phyloP scores from a whole-genome alignment of 495 filamentous ascomycete species.

The Penicillium mononematosum region DNA sequence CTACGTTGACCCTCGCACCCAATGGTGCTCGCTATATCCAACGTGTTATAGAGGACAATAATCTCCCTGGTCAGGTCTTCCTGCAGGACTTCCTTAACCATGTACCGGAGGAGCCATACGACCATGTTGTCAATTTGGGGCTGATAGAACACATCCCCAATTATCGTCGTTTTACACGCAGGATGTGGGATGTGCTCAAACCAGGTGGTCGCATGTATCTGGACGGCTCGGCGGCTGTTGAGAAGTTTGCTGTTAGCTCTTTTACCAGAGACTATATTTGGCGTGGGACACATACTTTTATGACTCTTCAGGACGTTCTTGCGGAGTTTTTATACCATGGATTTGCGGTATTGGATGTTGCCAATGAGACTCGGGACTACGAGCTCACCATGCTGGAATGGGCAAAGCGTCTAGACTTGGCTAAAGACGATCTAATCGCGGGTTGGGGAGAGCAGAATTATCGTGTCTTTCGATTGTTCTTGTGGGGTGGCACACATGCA shows the following conservation, averaged over 20 bases:
- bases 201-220: constrained; percentile 19
- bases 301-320: constrained; percentile 21
- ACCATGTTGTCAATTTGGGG: constrained; percentile 14
- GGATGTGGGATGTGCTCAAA: constrained; percentile 15
- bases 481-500: constrained; percentile 18
- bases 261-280: constrained; percentile 21
- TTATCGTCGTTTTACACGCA: constrained; percentile 12
- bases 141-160: constrained; percentile 20
- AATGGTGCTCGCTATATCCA: constrained; percentile 15
- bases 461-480: constrained; percentile 17
- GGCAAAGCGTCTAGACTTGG: constrained; percentile 15
- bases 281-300: constrained; percentile 20
- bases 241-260: constrained; percentile 16
- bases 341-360: constrained; percentile 14
- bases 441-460: constrained; percentile 18
- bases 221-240: constrained; percentile 21
- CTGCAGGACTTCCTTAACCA: constrained; percentile 15
- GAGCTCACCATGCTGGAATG: constrained; percentile 22
- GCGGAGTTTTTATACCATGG: constrained; percentile 19
- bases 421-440: constrained; percentile 15
- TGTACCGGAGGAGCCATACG: constrained; percentile 14
- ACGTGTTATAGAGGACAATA: constrained; percentile 7
- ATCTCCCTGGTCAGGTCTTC: constrained; percentile 15
- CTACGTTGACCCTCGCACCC: constrained; percentile 12
- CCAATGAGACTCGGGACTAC: constrained; percentile 16